Base-by-base conservation (phyloP, 495 filamentous ascomycete species). In the Lindgomyces ingoldianus region DNA sequence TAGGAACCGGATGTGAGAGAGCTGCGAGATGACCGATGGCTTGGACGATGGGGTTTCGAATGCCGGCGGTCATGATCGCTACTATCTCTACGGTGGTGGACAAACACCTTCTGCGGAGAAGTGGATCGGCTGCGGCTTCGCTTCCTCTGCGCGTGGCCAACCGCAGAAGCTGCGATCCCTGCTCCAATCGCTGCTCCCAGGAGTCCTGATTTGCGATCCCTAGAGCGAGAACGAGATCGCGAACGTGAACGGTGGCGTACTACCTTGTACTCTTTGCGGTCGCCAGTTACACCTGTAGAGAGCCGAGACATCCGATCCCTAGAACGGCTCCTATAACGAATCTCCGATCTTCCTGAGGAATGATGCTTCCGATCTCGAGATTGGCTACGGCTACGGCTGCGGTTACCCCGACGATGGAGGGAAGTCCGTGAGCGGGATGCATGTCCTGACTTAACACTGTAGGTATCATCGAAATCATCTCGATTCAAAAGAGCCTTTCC, bases 401-500 rank as follows among this genome's bases (percentile, higher is more conserved):
- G 47, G 22, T 78, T 39, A 14, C 33, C 14, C 33, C 33, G 6
- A 14, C 33, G 33, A 14, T 39, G 33, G 33, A 39, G 76, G 0
- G 76, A 74, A 3, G 73, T 75, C 24, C 51, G 46, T 19, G 78
- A 75, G 19, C 73, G 71, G 2, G 63, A 54, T 0, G 70, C 72
- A 33, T 74, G 79, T 12, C 83, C 81, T 30, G 82, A 78, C 50
- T 78, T 80, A 45, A 85, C 68, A 59, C 80, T 85, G 62, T 86
- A 85, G 0, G 80, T 83, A 66, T 87, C 86, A 62, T 84, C 80
- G 60, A 83, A 84, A 55, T 86, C 81, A n/a, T 72, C 50, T 18
- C 55, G 77, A 22, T 77, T 76, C 50, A 81, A 82, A 14, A 87
- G 64, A 16, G 77, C 80, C 65, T 84, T 83, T n/a, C 80, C 76